Conservation (phyloP, 495 filamentous ascomycete species). For the Aspergillus conjunctus region DNA sequence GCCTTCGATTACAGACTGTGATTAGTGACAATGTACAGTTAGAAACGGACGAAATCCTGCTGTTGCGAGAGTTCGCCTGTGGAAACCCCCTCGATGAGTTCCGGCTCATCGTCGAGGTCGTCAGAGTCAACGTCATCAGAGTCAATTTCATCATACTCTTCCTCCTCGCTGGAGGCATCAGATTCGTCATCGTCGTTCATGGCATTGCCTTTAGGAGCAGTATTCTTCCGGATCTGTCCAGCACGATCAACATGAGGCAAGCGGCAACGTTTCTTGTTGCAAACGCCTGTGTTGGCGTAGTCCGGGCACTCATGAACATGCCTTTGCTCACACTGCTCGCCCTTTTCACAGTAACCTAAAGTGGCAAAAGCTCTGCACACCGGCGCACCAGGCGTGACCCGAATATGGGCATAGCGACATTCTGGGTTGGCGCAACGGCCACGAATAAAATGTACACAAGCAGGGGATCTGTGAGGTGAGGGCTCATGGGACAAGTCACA, state of each 20-base stretch:
- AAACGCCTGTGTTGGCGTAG: conserved; percentile 86
- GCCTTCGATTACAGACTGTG: conserved; percentile 21
- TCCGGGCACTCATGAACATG: conserved; percentile 93
- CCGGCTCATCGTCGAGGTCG: conserved; percentile 71
- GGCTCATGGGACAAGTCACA: conserved; percentile 95
- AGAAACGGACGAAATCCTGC: conserved; percentile 69
- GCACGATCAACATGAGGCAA: conserved; percentile 89
- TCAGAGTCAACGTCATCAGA: conserved; percentile 91
- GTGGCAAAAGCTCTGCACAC: conserved; percentile 85
- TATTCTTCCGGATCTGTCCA: conserved; percentile 64
- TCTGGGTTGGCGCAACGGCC: conserved; percentile 86
- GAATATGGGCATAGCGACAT: conserved; percentile 88
- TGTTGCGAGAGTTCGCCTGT: conserved; percentile 62
- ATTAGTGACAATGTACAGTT: conserved; percentile 26
- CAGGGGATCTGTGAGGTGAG: conserved; percentile 79
- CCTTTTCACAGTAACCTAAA: conserved; percentile 89
- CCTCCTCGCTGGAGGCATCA: conserved; percentile 84
- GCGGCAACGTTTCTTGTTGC: conserved; percentile 80
- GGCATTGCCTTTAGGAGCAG: conserved; percentile 43
- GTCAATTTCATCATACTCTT: conserved; percentile 71
- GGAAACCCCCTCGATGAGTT: conserved; percentile 45
- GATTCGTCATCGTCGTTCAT: conserved; percentile 61
- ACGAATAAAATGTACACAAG: conserved; percentile 87
- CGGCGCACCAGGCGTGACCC: conserved; percentile 75
- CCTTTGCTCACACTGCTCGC: conserved; percentile 73